Conservation (phyloP, 352 stramenopile genomes). For the Phytophthora citricola region DNA sequence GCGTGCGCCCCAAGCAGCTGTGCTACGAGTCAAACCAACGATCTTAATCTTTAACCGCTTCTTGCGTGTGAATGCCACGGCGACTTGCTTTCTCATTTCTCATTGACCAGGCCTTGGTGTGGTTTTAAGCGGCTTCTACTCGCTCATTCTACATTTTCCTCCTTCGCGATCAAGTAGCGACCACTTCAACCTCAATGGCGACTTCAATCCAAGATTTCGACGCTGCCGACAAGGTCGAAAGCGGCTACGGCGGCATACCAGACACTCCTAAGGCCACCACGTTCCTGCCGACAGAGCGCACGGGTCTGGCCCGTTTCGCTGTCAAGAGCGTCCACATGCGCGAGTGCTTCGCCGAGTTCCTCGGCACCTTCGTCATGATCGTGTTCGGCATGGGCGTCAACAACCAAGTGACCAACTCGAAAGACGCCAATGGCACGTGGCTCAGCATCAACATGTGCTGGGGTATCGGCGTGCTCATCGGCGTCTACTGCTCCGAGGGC, state of each 20-base stretch:
- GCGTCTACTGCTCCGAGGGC: too few species aligned
- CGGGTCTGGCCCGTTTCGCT: slow-evolving; percentile 14
- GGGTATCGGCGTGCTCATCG: too few species aligned
- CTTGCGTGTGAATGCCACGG: neutral
- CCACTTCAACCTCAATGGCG: slow-evolving; percentile 15
- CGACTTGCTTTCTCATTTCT: neutral
- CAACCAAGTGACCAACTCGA: too few species aligned
- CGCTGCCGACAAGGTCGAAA: neutral
- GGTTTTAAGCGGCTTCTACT: neutral
- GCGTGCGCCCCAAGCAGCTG: neutral
- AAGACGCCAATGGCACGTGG: too few species aligned
- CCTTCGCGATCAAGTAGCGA: neutral
- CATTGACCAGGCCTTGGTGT: too few species aligned
- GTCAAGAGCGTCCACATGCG: neutral
- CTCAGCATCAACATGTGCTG: too few species aligned
- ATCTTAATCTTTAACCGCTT: slow-evolving; percentile 1
- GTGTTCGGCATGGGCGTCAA: too few species aligned
- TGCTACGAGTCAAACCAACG: neutral
- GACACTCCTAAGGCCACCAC: neutral
- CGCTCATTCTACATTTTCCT: neutral
- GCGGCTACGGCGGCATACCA: neutral
- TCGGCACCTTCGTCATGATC: too few species aligned
- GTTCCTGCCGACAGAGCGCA: neutral
- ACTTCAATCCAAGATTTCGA: neutral
- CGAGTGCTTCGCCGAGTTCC: too few species aligned